These are phyloP conservation scores for Monosporascus sp. DNA, from an alignment of 2,329 filamentous ascomycete species.

Conservation along the genomic window DNA sequence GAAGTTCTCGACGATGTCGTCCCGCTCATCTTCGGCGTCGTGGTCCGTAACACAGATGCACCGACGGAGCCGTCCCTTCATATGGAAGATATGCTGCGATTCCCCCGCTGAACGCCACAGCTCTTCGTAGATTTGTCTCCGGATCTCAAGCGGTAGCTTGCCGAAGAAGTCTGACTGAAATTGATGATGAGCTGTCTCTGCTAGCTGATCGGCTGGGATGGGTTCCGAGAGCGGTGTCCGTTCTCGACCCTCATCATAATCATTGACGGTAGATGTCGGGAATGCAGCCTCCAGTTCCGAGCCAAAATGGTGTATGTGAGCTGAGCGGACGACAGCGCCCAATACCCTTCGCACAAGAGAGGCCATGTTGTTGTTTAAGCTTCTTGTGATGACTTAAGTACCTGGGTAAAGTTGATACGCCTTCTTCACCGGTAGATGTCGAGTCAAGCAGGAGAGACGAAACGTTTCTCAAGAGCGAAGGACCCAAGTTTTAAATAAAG, in stretches of 20 bases:
- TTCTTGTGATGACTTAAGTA: background rate
- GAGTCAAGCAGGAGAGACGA: no score
- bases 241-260: background rate
- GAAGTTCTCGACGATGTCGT: background rate
- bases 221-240: background rate
- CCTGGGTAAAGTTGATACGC: no score
- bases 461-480: no score
- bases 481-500: no score
- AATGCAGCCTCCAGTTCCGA: background rate
- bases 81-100: background rate
- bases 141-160: background rate
- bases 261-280: background rate
- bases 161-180: background rate
- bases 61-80: background rate
- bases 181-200: background rate
- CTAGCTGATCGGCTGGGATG: background rate
- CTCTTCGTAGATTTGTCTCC: background rate
- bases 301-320: background rate
- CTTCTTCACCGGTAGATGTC: no score
- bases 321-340: background rate
- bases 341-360: background rate
- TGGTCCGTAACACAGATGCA: background rate
- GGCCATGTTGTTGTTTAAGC: background rate
- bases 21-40: background rate
- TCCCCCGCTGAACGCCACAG: background rate